phyloP scores from a whole-genome alignment of 306 rosid genomes.

The Myrica gale region DNA sequence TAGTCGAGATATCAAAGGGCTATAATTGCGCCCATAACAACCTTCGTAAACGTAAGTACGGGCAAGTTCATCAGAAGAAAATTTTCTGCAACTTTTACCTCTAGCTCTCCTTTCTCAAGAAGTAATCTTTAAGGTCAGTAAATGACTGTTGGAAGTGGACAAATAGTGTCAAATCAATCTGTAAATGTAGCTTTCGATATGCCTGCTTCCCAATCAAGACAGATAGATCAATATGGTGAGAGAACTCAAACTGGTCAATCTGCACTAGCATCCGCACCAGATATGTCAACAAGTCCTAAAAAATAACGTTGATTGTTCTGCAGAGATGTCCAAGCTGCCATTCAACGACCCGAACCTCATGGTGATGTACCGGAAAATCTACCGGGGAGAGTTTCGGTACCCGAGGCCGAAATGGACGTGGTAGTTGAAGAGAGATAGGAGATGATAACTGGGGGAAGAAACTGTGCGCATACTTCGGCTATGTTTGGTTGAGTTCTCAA shows the following conservation, averaged over 20 bases:
- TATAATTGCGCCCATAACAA: too few species aligned
- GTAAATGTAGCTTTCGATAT: constrained; percentile 46
- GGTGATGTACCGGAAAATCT: constrained; percentile 58
- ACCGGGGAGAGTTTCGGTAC: constrained; percentile 64
- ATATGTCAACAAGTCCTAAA: constrained; percentile 42
- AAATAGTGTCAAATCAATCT: constrained; percentile 44
- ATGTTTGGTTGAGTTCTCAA: too few species aligned
- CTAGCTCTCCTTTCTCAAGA: constrained; percentile 68
- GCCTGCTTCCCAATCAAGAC: constrained; percentile 42
- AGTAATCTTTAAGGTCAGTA: constrained; percentile 61
- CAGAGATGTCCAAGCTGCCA: constrained; percentile 51
- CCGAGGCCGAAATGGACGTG: constrained; percentile 61
- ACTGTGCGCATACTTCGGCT: too few species aligned
- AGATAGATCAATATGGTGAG: constrained; percentile 53
- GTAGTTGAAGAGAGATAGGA: too few species aligned
- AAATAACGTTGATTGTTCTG: constrained; percentile 36
- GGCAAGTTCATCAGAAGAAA: too few species aligned
- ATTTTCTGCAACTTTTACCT: background rate
- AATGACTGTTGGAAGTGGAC: constrained; percentile 47
- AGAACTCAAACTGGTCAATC: constrained; percentile 56
- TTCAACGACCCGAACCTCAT: constrained; percentile 56
- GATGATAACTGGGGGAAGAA: too few species aligned
- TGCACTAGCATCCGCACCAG: constrained; percentile 43
- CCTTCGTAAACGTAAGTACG: too few species aligned
- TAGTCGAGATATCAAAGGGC: too few species aligned